phyloP scores from a whole-genome alignment of 176 grass and related monocot genomes.

The Eleusine indica region DNA sequence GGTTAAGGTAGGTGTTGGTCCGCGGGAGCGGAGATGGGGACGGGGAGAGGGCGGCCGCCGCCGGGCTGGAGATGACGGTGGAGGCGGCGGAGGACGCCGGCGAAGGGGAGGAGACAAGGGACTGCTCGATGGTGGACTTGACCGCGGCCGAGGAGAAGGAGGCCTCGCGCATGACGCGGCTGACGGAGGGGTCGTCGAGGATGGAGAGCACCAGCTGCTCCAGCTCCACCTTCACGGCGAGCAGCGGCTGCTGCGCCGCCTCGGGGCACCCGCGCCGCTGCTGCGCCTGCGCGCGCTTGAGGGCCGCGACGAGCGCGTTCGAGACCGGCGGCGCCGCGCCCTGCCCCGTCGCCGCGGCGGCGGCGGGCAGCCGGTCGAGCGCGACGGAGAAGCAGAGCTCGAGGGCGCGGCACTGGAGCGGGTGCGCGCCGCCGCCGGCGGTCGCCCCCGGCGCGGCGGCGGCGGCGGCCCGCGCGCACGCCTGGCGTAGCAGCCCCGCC shows the following conservation, averaged over 20 bases:
- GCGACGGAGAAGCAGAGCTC: conserved; percentile 94
- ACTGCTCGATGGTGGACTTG: conserved; percentile 76
- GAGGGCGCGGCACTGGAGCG: conserved; percentile 82
- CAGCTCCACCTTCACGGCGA: conserved; percentile 91
- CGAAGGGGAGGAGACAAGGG: conserved; percentile 53
- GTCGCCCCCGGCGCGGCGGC: background rate
- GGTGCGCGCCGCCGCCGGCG: conserved; percentile 37
- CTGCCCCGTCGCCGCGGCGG: conserved; percentile 21
- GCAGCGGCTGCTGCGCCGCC: conserved; percentile 69
- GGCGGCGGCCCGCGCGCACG: conserved; percentile 49
- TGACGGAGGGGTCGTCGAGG: conserved; percentile 91
- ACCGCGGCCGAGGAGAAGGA: conserved; percentile 77
- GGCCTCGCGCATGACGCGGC: conserved; percentile 96
- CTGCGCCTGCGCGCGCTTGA: conserved; percentile 90
- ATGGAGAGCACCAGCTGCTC: conserved; percentile 88
- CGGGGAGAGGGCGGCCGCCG: conserved; percentile 19
- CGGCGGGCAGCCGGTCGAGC: conserved; percentile 71
- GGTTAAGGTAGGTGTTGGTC: conserved; percentile 44
- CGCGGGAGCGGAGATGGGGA: conserved; percentile 39
- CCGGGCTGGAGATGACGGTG: background rate
- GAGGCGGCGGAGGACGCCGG: conserved; percentile 24
- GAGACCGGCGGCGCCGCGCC: conserved; percentile 60
- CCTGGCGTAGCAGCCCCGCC: conserved; percentile 64
- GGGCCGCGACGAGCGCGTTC: conserved; percentile 81
- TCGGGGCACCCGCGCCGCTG: conserved; percentile 77